These are phyloP conservation scores for Lecanoromycetidae sp. DNA, from an alignment of 2,329 filamentous ascomycete genomes.

Conservation along the genomic window DNA sequence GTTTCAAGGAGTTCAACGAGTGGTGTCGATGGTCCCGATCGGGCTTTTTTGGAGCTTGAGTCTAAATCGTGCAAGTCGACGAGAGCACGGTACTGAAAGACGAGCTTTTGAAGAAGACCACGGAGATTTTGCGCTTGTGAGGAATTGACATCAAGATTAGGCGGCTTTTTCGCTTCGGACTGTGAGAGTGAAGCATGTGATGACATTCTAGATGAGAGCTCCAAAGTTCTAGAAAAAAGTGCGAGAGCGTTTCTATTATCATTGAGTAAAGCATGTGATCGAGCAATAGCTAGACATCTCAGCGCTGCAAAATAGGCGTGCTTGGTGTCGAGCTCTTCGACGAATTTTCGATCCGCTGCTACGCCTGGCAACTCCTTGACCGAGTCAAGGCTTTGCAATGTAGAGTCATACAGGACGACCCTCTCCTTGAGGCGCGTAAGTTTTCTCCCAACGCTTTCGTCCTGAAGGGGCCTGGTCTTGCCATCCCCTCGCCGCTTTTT, in stretches of 20 bases:
- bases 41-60: conserved; percentile 33
- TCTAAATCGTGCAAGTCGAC: conserved; percentile 64
- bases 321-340: conserved; percentile 66
- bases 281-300: conserved; percentile 72
- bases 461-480: conserved; percentile 37
- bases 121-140: conserved; percentile 48
- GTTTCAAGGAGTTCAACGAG: conserved; percentile 66
- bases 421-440: conserved; percentile 73
- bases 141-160: conserved; percentile 55
- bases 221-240: conserved; percentile 60
- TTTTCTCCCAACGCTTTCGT: conserved; percentile 61
- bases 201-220: conserved; percentile 45
- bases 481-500: conserved; percentile 42
- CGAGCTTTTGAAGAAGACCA: conserved; percentile 53
- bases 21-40: conserved; percentile 29
- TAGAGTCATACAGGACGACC: conserved; percentile 81
- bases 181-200: conserved; percentile 34
- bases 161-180: conserved; percentile 36
- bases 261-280: conserved; percentile 65
- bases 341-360: conserved; percentile 65
- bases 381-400: conserved; percentile 78
- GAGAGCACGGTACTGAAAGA: conserved; percentile 71
- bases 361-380: conserved; percentile 84
- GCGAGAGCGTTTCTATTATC: conserved; percentile 72
- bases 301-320: conserved; percentile 75